Percentiles rank a stretch among this genome's conserved stretches.
Conservation (phyloP, 805 yeast species). For the Scheffersomyces spartinae region DNA sequence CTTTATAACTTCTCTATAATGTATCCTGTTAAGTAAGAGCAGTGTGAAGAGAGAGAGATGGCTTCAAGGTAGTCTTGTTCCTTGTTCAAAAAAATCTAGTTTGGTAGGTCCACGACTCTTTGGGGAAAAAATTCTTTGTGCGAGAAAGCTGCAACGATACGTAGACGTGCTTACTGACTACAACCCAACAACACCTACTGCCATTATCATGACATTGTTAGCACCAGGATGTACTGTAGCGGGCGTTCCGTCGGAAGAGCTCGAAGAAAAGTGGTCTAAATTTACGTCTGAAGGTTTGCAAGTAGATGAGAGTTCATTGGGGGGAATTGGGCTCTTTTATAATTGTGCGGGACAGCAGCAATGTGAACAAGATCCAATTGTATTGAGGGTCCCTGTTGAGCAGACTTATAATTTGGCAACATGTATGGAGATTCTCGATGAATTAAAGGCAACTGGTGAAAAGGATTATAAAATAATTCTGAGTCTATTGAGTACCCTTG, state of each 20-base stretch:
- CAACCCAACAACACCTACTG: neutral
- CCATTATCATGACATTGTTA: neutral
- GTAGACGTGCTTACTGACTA: no score
- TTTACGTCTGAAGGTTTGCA: slow-evolving; percentile 3
- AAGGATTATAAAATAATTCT: slow-evolving; percentile 12
- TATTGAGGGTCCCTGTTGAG: slow-evolving; percentile 11
- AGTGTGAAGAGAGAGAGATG: neutral
- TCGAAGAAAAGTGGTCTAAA: neutral
- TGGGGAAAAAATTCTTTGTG: no score
- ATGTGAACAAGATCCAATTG: slow-evolving; percentile 6
- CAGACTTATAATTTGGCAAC: slow-evolving; percentile 11
- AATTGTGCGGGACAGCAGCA: slow-evolving; percentile 1
- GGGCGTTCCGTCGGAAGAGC: neutral
- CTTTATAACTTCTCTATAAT: neutral
- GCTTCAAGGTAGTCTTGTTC: slow-evolving; percentile 1
- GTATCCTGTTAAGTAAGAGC: neutral
- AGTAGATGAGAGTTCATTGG: slow-evolving; percentile 12
- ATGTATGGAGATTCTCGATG: slow-evolving; percentile 9
- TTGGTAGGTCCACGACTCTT: neutral
- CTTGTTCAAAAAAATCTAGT: no score
- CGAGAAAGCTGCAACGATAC: no score
- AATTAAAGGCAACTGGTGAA: slow-evolving; percentile 5
- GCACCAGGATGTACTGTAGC: neutral
- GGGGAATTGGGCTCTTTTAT: slow-evolving; percentile 23
- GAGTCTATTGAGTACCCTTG: slow-evolving; percentile 9